A percentile compares a stretch with the other conserved stretches of the same genome.
Conservation (phyloP, 2,329 filamentous ascomycete genomes). For the Fusarium sp. region DNA sequence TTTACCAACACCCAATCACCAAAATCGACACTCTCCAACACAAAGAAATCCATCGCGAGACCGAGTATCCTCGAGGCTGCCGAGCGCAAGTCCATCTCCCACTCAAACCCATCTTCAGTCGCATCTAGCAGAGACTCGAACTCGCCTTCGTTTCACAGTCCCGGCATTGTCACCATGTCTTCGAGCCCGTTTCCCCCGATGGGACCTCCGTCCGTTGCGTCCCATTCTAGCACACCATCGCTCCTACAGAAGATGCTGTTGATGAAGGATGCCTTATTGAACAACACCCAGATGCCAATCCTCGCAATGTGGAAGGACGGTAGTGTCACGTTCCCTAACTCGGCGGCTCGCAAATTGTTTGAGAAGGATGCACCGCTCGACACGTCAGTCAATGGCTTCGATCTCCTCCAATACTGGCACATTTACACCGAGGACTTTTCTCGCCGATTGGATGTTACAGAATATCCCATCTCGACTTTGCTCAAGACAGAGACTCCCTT, state of each 20-base stretch:
- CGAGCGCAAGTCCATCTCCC: slow-evolving; percentile 56
- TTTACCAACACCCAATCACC: slow-evolving; percentile 71
- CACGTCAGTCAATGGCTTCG: slow-evolving; percentile 57
- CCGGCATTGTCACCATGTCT: slow-evolving; percentile 63
- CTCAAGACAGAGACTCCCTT: slow-evolving; percentile 71
- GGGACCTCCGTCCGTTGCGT: slow-evolving; percentile 69
- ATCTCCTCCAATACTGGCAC: slow-evolving; percentile 69
- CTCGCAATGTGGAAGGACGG: slow-evolving; percentile 86
- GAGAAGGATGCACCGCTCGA: slow-evolving; percentile 53
- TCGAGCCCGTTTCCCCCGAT: slow-evolving; percentile 72
- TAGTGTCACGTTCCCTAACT: slow-evolving; percentile 78
- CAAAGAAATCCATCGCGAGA: slow-evolving; percentile 53
- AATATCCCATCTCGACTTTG: slow-evolving; percentile 75
- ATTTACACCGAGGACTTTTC: slow-evolving; percentile 76
- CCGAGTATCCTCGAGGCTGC: slow-evolving; percentile 57
- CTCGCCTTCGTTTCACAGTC: slow-evolving; percentile 61
- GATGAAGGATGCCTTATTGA: slow-evolving; percentile 81
- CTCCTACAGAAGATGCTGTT: slow-evolving; percentile 77
- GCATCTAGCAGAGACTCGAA: slow-evolving; percentile 60
- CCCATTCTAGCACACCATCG: slow-evolving; percentile 68
- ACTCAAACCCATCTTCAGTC: slow-evolving; percentile 59
- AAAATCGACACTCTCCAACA: slow-evolving; percentile 44
- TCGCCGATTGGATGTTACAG: slow-evolving; percentile 63
- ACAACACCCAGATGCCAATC: slow-evolving; percentile 79
- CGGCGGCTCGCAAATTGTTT: slow-evolving; percentile 68